These are phyloP conservation scores for Nicotiana obtusifolia DNA, from an alignment of 257 asterid species.

Conservation along the genomic window DNA sequence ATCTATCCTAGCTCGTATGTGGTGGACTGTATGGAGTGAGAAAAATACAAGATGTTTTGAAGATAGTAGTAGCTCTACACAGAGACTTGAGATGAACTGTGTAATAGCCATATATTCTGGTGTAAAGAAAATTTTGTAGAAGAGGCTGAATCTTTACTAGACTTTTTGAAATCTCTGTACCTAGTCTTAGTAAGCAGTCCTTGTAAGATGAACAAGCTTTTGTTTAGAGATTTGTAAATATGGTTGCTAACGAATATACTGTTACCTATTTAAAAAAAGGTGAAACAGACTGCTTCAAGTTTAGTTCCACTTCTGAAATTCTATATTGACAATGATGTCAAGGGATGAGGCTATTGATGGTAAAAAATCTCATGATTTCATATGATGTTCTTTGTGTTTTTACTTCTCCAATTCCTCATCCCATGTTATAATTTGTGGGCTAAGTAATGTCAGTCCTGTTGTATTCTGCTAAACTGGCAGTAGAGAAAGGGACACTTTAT, in stretches of 20 bases:
- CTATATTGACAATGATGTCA: too few relatives aligned
- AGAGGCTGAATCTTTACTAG: not conserved
- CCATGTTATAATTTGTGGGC: conserved; percentile 35
- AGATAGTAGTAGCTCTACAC: not conserved
- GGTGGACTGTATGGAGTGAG: not conserved
- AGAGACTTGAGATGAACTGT: not conserved
- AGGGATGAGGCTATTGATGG: too few relatives aligned
- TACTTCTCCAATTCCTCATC: not conserved
- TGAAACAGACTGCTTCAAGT: too few relatives aligned
- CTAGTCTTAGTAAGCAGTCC: not conserved
- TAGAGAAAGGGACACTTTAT: conserved; percentile 79
- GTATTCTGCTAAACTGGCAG: conserved; percentile 77
- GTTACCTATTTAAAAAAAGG: not conserved
- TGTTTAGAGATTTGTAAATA: too few relatives aligned
- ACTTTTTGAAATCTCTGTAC: not conserved
- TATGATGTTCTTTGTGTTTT: too few relatives aligned
- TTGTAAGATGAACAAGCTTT: too few relatives aligned
- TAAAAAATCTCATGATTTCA: too few relatives aligned
- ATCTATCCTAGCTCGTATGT: too few relatives aligned
- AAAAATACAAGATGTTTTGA: not conserved
- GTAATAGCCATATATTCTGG: not conserved
- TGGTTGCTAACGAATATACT: not conserved
- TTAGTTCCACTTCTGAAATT: too few relatives aligned
- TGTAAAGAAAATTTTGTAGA: not conserved
- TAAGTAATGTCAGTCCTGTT: conserved; percentile 86